A percentile compares a stretch with the other conserved stretches of the same genome.
Evolutionary conservation across 805 yeast genomes (phyloP).

Genomic region (Barnettozyma populi): DNA sequence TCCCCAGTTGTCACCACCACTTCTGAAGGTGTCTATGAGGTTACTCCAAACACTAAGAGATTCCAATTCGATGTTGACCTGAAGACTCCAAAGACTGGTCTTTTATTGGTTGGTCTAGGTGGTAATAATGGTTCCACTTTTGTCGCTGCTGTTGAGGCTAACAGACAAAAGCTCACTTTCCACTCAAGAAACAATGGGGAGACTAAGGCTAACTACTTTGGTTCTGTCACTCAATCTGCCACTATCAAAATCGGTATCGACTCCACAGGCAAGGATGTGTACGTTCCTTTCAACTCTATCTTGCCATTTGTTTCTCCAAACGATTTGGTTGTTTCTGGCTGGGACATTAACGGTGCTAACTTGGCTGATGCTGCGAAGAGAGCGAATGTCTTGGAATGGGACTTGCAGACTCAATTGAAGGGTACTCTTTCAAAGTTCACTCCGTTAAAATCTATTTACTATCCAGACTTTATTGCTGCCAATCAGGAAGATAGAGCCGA

Average conservation of each 20-base stretch:
- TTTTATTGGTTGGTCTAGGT: constrained; percentile 89
- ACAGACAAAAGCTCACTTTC: constrained; percentile 71
- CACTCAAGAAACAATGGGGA: constrained; percentile 71
- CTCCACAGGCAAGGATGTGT: constrained; percentile 71
- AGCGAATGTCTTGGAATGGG: constrained; percentile 81
- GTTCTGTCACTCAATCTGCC: constrained; percentile 91
- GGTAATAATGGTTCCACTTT: constrained; percentile 96
- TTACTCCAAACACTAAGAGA: constrained; percentile 65
- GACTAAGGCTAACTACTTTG: constrained; percentile 72
- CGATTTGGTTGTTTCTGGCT: constrained; percentile 85
- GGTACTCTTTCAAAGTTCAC: constrained; percentile 53
- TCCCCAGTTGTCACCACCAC: constrained; percentile 64
- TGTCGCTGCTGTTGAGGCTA: constrained; percentile 79
- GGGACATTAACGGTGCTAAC: constrained; percentile 82
- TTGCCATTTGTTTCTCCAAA: constrained; percentile 88
- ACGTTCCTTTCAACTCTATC: constrained; percentile 85
- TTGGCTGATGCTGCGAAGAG: constrained; percentile 77
- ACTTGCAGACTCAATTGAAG: constrained; percentile 70
- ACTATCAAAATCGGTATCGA: constrained; percentile 89
- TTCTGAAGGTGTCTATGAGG: constrained; percentile 42
- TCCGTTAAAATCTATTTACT: constrained; percentile 84
- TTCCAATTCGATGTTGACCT: constrained; percentile 85
- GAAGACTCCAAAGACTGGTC: constrained; percentile 77
- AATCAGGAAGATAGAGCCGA: constrained; percentile 91
- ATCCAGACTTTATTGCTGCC: constrained; percentile 95